Base-by-base conservation (phyloP, 768 basidiomycete species). In the Sporobolomyces phaffii region DNA sequence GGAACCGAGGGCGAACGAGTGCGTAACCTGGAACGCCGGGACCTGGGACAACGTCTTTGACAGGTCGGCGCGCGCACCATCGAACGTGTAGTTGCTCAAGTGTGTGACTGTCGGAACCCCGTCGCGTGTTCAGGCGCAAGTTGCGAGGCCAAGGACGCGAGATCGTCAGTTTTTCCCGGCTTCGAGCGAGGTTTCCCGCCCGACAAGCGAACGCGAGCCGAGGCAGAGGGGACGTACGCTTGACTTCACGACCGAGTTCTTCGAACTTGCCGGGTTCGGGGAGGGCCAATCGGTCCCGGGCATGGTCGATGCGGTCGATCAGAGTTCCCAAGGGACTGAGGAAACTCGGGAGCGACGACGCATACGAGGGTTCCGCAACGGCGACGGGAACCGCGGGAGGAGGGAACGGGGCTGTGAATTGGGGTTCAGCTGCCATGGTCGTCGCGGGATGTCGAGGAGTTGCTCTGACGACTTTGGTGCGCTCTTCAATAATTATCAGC, bases 11-110 rank as follows among this genome's bases (percentile, higher is more conserved):
- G 86, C 83, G 80, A 99, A 97, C 28, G 91, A 89, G 78, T 99
- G 96, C 67, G 92, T 93, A 74, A 97, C 88, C 81, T 98, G 94
- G 84, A 98, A 98, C 56, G 89, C 85, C n/a, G 96, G 96, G 78
- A 85, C 90, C 78, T 88, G 83, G 33, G 91, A 94, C 73, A 98
- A 82, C 73, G 84, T 87, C 81, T 98, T 99, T 52, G 90, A 88
- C 73, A 98, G 82, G 81, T 99, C 96, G 36, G 94, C 96, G 73
- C 93, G 84, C 31, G 89, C 96, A 72, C 96, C 96, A 81, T 99
- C 96, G 78, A 98, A 98, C 76, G 91, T 85, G 80, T 88, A 94
- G 81, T 94, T 96, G 49, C 87, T 88, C 54, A 97, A 80, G 75
- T 91, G 91, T 17, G 91, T 94, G 60, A 84, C 93, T 97, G 78